Conservation (phyloP, 768 basidiomycete species). For the Hygrophorus russula region DNA sequence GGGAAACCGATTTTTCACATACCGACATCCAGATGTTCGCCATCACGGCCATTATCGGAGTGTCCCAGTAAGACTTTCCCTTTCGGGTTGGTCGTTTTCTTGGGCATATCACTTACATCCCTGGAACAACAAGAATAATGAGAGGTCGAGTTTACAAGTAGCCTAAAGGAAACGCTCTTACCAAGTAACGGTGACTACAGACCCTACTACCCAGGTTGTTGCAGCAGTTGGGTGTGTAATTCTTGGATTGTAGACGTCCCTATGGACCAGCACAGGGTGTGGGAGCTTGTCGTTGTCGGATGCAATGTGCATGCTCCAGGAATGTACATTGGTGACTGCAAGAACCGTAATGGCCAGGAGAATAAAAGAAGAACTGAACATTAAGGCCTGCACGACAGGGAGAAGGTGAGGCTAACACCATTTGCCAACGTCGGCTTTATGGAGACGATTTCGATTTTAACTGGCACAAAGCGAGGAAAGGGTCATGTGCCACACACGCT, state of each 20-base stretch:
- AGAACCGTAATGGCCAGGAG: conserved; percentile 15
- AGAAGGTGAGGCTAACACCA: conserved; percentile 14
- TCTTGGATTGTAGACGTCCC: conserved; percentile 28
- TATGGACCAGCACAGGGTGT: conserved; percentile 9
- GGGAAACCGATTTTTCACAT: conserved; percentile 2
- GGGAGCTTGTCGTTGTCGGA: conserved; percentile 12
- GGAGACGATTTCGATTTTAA: too few species aligned
- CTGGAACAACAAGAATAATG: conserved; percentile 15
- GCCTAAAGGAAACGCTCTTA: conserved; percentile 16
- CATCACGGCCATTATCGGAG: conserved; percentile 21
- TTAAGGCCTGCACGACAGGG: conserved; percentile 24
- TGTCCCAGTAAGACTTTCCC: conserved; percentile 37
- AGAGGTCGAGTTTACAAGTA: conserved; percentile 7
- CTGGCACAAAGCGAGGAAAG: too few species aligned
- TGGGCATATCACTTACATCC: conserved; percentile 25
- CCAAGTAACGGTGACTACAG: conserved; percentile 31
- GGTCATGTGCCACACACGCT: conserved; percentile 1
- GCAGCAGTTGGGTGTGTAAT: conserved; percentile 26
- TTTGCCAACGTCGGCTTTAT: too few species aligned
- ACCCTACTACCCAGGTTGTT: conserved; percentile 30
- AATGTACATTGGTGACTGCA: conserved; percentile 12
- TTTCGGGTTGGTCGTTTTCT: conserved; percentile 21
- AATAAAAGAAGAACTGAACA: conserved; percentile 18
- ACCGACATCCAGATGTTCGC: conserved; percentile 37
- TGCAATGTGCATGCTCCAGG: conserved; percentile 18